A percentile compares a stretch with the other conserved stretches of the same genome.
phyloP scores from a whole-genome alignment of 2,329 filamentous ascomycete species.

The Aspergillus sp. region DNA sequence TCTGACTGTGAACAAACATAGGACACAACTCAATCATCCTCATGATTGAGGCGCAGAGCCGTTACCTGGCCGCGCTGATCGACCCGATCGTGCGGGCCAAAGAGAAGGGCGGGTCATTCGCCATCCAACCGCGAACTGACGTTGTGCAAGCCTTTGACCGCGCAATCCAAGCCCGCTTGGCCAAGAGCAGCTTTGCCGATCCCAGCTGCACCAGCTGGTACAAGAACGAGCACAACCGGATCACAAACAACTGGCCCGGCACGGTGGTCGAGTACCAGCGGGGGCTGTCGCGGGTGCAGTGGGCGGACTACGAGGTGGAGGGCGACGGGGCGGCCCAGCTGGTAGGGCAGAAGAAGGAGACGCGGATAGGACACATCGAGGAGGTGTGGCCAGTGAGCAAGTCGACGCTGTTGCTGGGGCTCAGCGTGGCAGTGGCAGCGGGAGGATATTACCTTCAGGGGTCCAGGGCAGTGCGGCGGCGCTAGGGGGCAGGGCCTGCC shows the following conservation, averaged over 20 bases:
- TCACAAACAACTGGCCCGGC: slow-evolving; percentile 59
- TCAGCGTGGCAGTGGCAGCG: slow-evolving; percentile 65
- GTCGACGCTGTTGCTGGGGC: slow-evolving; percentile 60
- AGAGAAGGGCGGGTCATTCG: slow-evolving; percentile 40
- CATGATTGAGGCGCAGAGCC: slow-evolving; percentile 61
- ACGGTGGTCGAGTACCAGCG: slow-evolving; percentile 59
- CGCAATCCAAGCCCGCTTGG: slow-evolving; percentile 46
- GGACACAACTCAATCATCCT: slow-evolving; percentile 60
- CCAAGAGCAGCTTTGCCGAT: slow-evolving; percentile 52
- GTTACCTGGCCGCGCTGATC: slow-evolving; percentile 55
- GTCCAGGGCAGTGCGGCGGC: neutral
- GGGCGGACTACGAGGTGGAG: slow-evolving; percentile 29
- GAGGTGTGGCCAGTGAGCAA: slow-evolving; percentile 38
- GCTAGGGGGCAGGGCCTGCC: neutral
- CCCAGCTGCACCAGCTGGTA: slow-evolving; percentile 58
- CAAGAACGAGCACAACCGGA: slow-evolving; percentile 53
- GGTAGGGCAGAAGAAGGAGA: slow-evolving; percentile 27
- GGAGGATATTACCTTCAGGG: slow-evolving; percentile 16
- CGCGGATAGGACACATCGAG: slow-evolving; percentile 31
- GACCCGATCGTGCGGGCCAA: slow-evolving; percentile 49
- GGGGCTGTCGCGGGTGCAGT: slow-evolving; percentile 28
- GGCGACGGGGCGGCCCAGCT: slow-evolving; percentile 25
- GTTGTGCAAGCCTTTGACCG: slow-evolving; percentile 48
- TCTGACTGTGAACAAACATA: neutral
- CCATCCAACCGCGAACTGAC: slow-evolving; percentile 45